These are phyloP conservation scores for Neolentinus lepideus DNA, from an alignment of 1,284 basidiomycete species.

Conservation along the genomic window DNA sequence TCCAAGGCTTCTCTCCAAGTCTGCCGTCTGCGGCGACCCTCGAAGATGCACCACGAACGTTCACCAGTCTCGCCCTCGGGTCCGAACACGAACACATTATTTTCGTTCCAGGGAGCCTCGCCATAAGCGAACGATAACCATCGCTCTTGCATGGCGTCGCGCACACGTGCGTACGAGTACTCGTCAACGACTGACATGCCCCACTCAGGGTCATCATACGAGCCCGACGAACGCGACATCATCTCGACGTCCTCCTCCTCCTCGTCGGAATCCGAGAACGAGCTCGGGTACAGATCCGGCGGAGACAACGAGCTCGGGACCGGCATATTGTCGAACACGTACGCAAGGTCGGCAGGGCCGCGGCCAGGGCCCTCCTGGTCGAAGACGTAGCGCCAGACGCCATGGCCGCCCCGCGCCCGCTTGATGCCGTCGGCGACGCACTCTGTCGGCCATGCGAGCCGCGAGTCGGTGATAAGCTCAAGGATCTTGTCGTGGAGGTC, in stretches of 20 bases:
- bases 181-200: conserved; percentile 47
- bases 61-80: conserved; percentile 65
- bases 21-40: conserved; percentile 35
- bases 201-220: conserved; percentile 31
- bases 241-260: conserved; percentile 11
- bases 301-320: conserved; percentile 25
- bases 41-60: conserved; percentile 47
- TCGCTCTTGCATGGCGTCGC: conserved; percentile 58
- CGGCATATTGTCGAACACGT: conserved; percentile 69
- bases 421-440: conserved; percentile 36
- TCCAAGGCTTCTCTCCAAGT: conserved; percentile 59
- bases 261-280: conserved; percentile 15
- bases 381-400: conserved; percentile 71
- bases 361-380: conserved; percentile 74
- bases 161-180: conserved; percentile 55
- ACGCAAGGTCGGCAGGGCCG: conserved; percentile 57
- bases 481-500: conserved; percentile 60
- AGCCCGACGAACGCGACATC: conserved; percentile 27
- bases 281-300: conserved; percentile 8
- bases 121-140: conserved; percentile 73
- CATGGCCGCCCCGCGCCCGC: conserved; percentile 38
- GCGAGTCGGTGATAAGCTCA: conserved; percentile 65
- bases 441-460: conserved; percentile 69
- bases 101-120: conserved; percentile 58
- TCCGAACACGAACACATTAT: conserved; percentile 68